Evolutionary conservation across 2,329 filamentous ascomycete genomes (phyloP).

Genomic region (Claviceps maximensis): DNA sequence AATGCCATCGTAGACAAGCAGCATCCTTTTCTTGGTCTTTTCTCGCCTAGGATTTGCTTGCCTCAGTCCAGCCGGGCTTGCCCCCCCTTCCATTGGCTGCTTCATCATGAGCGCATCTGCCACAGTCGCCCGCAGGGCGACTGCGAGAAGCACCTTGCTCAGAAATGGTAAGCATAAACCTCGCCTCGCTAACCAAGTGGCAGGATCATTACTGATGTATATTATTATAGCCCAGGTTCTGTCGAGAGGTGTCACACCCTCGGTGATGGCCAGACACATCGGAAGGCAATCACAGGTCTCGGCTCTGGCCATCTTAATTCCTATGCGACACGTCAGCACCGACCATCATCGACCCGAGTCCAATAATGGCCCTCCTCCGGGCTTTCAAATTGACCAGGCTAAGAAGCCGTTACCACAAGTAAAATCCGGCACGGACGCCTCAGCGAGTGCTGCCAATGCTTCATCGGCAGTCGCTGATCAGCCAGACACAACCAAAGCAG

Average conservation of each 20-base stretch:
- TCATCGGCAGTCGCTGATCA: constrained; percentile 18
- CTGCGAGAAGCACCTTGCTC: constrained; percentile 38
- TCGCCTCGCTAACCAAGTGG: background rate
- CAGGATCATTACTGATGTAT: constrained; percentile 2
- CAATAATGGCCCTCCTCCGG: constrained; percentile 61
- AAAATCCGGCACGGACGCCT: constrained; percentile 19
- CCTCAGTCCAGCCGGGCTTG: background rate
- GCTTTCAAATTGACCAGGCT: constrained; percentile 81
- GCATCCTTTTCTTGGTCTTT: background rate
- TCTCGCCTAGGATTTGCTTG: background rate
- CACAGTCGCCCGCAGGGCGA: constrained; percentile 40
- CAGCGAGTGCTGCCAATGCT: constrained; percentile 14
- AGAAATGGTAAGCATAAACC: constrained; percentile 28
- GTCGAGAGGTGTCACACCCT: constrained; percentile 32
- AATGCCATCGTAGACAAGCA: constrained; percentile 1
- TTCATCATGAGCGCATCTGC: constrained; percentile 42
- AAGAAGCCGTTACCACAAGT: constrained; percentile 67
- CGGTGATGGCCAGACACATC: constrained; percentile 33
- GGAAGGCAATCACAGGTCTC: constrained; percentile 32
- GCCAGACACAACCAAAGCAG: constrained; percentile 24
- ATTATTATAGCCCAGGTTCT: constrained; percentile 28
- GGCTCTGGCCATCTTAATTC: constrained; percentile 44
- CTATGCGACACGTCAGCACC: constrained; percentile 42
- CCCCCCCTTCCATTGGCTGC: background rate
- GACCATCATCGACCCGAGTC: constrained; percentile 41